phyloP scores from a whole-genome alignment of 306 rosid genomes.

The Prunus salicina region DNA sequence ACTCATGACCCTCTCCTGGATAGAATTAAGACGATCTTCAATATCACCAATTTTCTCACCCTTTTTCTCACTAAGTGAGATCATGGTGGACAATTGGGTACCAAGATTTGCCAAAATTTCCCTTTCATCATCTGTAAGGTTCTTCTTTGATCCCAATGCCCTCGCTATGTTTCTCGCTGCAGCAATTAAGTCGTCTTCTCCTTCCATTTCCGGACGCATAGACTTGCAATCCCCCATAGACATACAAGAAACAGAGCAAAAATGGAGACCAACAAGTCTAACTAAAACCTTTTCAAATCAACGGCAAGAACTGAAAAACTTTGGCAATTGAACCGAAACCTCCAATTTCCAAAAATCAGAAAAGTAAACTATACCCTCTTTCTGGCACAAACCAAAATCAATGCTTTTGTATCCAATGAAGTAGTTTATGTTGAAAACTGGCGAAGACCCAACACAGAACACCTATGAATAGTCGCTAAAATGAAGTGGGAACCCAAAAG shows the following conservation, averaged over 20 bases:
- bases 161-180: conserved; percentile 62
- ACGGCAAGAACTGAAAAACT: background rate
- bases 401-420: conserved; percentile 21
- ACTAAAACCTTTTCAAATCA: conserved; percentile 18
- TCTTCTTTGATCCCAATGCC: conserved; percentile 65
- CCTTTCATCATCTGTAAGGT: conserved; percentile 58
- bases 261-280: conserved; percentile 11
- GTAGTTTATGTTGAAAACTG: background rate
- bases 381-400: conserved; percentile 17
- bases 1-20: conserved; percentile 59
- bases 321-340: background rate
- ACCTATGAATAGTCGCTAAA: background rate
- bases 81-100: conserved; percentile 49
- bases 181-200: conserved; percentile 69
- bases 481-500: conserved; percentile 3
- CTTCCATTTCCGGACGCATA: conserved; percentile 51
- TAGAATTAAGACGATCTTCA: conserved; percentile 39
- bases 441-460: background rate
- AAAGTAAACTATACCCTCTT: conserved; percentile 18
- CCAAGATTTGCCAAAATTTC: conserved; percentile 74
- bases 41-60: conserved; percentile 33
- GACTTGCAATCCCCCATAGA: conserved; percentile 50
- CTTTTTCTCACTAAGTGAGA: conserved; percentile 29
- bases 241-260: conserved; percentile 34
- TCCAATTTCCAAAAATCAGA: conserved; percentile 18